A percentile compares a stretch with the other conserved stretches of the same genome.
Evolutionary conservation across 495 filamentous ascomycete genomes (phyloP).

Genomic region (Podospora didyma): DNA sequence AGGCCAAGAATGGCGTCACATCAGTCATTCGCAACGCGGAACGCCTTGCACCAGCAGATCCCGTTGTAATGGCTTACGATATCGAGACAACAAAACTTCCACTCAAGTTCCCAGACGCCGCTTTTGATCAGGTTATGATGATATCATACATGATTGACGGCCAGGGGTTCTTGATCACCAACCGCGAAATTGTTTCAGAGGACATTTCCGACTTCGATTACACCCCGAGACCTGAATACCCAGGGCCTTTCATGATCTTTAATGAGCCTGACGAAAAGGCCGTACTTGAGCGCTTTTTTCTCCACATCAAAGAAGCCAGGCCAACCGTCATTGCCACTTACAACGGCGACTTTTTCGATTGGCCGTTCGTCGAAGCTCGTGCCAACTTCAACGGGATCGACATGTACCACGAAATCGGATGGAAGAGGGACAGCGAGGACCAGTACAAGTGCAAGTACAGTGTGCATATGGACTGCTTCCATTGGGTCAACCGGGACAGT

Average conservation of each 20-base stretch:
- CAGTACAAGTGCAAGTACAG: constrained; percentile 93
- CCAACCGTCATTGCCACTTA: constrained; percentile 98
- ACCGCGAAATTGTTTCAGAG: constrained; percentile 95
- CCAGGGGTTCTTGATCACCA: constrained; percentile 96
- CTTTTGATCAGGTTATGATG: constrained; percentile 99
- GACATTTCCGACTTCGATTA: constrained; percentile 99
- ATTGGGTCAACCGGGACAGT: constrained; percentile 98
- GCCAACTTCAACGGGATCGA: constrained; percentile 94
- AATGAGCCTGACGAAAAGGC: constrained; percentile 94
- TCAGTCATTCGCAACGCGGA: constrained; percentile 83
- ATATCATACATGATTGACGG: constrained; percentile 99
- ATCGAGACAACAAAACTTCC: constrained; percentile 97
- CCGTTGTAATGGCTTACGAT: constrained; percentile 94
- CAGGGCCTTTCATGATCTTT: constrained; percentile 92
- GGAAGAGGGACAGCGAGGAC: constrained; percentile 90
- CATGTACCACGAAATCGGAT: constrained; percentile 98
- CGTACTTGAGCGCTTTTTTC: constrained; percentile 86
- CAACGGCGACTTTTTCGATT: constrained; percentile 99
- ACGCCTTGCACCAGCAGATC: constrained; percentile 81
- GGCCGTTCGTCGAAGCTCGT: constrained; percentile 94
- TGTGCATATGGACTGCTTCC: constrained; percentile 98
- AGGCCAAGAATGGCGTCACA: constrained; percentile 86
- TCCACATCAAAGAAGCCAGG: constrained; percentile 89
- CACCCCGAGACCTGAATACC: constrained; percentile 93
- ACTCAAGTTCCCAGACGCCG: constrained; percentile 94